Evolutionary conservation across 768 basidiomycete species (phyloP), one percentile per base, ranked within the genome.

Genomic region (Mycena albidolilacea): DNA sequence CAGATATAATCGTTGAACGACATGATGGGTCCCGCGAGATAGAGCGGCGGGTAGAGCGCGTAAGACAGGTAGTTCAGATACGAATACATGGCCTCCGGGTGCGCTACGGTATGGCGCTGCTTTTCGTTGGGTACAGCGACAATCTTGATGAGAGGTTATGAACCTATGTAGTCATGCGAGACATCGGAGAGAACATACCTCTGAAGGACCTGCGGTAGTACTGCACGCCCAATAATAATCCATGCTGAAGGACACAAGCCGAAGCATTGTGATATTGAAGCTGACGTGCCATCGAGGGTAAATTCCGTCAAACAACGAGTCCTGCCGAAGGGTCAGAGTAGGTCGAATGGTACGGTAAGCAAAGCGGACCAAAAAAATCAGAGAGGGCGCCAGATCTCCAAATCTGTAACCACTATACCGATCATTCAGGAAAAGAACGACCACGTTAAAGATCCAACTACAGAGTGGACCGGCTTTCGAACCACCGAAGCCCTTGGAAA

Each of bases 211-310:
- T 30, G 78, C 77, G 5, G 79, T 76, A 12, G 80, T 75, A 14
- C 80, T 85, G 76, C 85, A 90, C 6, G 95, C 90, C 97, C 97
- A 99, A 77, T 95, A 90, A 78, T 93, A 93, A 79, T 99, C 98
- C 90, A 97, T 91, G 73, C 91, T 93, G 85, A 96, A 99, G 0
- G 97, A 97, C 7, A 99, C 87, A 15, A 98, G 87, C 41, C 97
- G 90, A 52, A 99, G 87, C 93, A 97, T 97, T 3, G 97, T 96
- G 76, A 99, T 96, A 81, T 99, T 99, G 86, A 97, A 99, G 76
- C 85, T 90, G 77, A 99, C 87, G 76, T 98, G 90, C 98, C 98
- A 99, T 21, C 96, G 88, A 12, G 97, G 94, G 72, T 97, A 93
- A 19, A 95, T 83, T 7, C 98, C 98, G 79, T 87, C 84, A 75